phyloP scores from a whole-genome alignment of 306 rosid species.

The Herpetospermum pedunculosum region DNA sequence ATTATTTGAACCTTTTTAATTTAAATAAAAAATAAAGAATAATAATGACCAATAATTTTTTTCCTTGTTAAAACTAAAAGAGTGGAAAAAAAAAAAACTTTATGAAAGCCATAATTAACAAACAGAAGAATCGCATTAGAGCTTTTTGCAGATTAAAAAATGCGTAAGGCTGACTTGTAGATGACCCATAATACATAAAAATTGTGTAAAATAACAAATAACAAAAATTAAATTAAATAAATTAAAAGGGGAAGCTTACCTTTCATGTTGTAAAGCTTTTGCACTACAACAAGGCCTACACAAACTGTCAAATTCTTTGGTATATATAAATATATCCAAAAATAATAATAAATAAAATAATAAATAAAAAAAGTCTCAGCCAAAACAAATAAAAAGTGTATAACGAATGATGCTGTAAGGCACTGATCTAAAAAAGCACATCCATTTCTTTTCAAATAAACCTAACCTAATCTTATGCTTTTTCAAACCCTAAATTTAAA shows the following conservation, averaged over 20 bases:
- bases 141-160: not conserved
- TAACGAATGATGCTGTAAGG: not conserved
- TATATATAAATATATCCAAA: constrained; percentile 1
- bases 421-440: not conserved
- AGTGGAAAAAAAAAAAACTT: not conserved
- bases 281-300: not conserved
- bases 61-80: not conserved
- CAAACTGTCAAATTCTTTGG: constrained; percentile 2
- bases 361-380: not conserved
- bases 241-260: not conserved
- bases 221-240: not conserved
- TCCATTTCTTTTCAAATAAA: not conserved
- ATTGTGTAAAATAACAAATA: not conserved
- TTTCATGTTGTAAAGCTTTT: not conserved
- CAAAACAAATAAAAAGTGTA: not conserved
- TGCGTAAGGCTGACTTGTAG: not conserved
- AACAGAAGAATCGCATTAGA: not conserved
- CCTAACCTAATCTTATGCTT: not conserved
- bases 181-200: not conserved
- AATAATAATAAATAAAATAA: not conserved
- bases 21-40: not conserved
- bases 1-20: not conserved
- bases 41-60: not conserved
- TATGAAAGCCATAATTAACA: not conserved
- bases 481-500: not conserved